phyloP scores from a whole-genome alignment of 2,329 filamentous ascomycete genomes.

The Diplodia seriata region DNA sequence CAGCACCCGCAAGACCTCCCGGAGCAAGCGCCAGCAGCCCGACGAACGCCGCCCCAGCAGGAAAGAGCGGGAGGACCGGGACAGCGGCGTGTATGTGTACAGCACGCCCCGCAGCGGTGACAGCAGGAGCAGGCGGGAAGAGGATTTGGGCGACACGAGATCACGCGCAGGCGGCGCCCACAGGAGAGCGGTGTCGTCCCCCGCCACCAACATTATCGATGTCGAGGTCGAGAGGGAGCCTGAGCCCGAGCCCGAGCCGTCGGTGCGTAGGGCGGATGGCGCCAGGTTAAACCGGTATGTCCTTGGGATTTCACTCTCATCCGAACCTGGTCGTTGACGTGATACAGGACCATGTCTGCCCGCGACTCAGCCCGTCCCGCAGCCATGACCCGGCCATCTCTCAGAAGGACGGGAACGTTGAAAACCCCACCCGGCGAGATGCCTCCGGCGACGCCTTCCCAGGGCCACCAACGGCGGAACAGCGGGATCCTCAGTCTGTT shows the following conservation, averaged over 20 bases:
- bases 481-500: slow-evolving; percentile 46
- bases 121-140: slow-evolving; percentile 18
- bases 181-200: slow-evolving; percentile 41
- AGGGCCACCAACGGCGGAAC: slow-evolving; percentile 38
- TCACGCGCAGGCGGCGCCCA: slow-evolving; percentile 43
- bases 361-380: slow-evolving; percentile 42
- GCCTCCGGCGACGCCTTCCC: slow-evolving; percentile 37
- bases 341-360: slow-evolving; percentile 41
- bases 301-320: not conserved
- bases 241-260: slow-evolving; percentile 38
- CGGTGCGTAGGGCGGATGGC: slow-evolving; percentile 41
- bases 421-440: slow-evolving; percentile 39
- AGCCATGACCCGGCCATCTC: slow-evolving; percentile 39
- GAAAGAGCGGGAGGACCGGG: slow-evolving; percentile 28
- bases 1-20: slow-evolving; percentile 27
- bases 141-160: slow-evolving; percentile 35
- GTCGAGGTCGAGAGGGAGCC: slow-evolving; percentile 41
- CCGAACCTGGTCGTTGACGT: slow-evolving; percentile 34
- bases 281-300: slow-evolving; percentile 27
- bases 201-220: slow-evolving; percentile 42
- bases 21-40: slow-evolving; percentile 39
- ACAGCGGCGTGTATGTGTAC: slow-evolving; percentile 31
- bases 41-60: slow-evolving; percentile 35
- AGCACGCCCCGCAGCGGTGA: slow-evolving; percentile 26
- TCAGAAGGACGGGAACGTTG: slow-evolving; percentile 43